Conservation (phyloP, 208 protist genomes). For the Crithidia sp. region DNA sequence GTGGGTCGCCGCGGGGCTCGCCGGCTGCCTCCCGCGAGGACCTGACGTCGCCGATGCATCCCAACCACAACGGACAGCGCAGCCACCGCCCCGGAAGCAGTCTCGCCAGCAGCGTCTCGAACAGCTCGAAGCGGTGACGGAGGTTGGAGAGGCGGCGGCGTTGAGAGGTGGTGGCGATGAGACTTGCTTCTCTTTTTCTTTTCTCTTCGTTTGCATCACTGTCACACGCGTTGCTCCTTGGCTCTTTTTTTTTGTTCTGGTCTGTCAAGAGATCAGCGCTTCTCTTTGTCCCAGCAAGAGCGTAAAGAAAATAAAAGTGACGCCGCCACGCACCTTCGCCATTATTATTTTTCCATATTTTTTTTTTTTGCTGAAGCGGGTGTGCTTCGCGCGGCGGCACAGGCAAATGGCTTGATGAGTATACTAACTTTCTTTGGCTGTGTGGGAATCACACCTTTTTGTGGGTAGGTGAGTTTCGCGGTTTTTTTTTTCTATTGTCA, state of each 20-base stretch:
- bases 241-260: constrained; percentile 12
- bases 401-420: too few species aligned
- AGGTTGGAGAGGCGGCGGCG: neutral
- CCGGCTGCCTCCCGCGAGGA: constrained; percentile 19
- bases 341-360: neutral
- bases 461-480: too few species aligned
- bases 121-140: neutral
- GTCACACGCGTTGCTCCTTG: neutral
- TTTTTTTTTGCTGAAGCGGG: neutral
- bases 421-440: too few species aligned
- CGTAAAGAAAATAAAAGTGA: too few species aligned
- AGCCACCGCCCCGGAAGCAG: constrained; percentile 6
- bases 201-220: neutral
- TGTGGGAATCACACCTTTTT: too few species aligned
- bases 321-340: neutral
- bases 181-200: constrained; percentile 8
- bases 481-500: too few species aligned
- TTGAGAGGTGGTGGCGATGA: neutral
- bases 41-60: constrained; percentile 12
- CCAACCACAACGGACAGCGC: neutral
- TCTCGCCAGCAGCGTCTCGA: constrained; percentile 20
- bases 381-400: too few species aligned
- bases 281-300: constrained; percentile 1
- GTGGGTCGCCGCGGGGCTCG: constrained; percentile 5
- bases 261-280: neutral